Conservation (phyloP, 345 rosid species). For the Populus davidiana region DNA sequence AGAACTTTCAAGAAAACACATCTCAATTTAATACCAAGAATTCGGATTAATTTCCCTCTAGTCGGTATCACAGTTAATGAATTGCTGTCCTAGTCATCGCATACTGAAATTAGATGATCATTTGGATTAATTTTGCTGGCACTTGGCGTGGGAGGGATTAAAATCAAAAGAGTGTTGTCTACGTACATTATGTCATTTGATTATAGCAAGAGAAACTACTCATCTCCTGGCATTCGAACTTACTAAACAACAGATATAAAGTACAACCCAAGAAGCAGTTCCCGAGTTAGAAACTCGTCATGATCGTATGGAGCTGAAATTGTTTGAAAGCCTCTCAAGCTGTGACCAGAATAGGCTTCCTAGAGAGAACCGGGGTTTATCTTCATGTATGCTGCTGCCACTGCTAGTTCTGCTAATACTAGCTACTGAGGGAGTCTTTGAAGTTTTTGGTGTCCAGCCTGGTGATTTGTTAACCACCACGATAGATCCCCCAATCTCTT, state of each 20-base stretch:
- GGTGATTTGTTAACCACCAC: conserved; percentile 42
- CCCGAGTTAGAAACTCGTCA: conserved; percentile 19
- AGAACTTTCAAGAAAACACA: not conserved
- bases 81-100: not conserved
- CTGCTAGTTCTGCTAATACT: conserved; percentile 21
- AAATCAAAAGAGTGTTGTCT: not conserved
- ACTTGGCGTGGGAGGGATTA: not conserved
- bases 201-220: not conserved
- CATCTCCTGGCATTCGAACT: not conserved
- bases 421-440: conserved; percentile 25
- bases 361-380: conserved; percentile 45
- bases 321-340: conserved; percentile 58
- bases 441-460: conserved; percentile 23
- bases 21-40: not conserved
- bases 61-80: not conserved
- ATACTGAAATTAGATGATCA: not conserved
- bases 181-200: not conserved
- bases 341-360: conserved; percentile 73
- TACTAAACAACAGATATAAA: conserved; percentile 4
- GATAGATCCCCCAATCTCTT: conserved; percentile 62
- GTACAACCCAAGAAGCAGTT: conserved; percentile 5
- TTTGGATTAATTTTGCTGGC: not conserved
- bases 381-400: conserved; percentile 21
- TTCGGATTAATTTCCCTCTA: not conserved
- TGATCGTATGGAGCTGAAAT: conserved; percentile 44